Percentiles rank a stretch among this genome's conserved stretches.
These are phyloP conservation scores for Leccinellum luteum DNA, from an alignment of 768 basidiomycete genomes.

Conservation along the genomic window DNA sequence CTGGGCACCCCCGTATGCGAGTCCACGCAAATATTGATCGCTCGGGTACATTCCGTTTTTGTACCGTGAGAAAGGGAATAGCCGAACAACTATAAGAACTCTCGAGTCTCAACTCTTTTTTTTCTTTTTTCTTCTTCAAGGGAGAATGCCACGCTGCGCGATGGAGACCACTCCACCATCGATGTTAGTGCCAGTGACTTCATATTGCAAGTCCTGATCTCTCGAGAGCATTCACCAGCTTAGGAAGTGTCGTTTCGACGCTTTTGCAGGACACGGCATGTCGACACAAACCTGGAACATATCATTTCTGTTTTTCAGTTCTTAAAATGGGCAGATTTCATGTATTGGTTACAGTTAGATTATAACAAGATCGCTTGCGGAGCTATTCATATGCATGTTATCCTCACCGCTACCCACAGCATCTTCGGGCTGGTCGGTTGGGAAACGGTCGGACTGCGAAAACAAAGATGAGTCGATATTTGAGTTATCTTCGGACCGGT, in stretches of 20 bases:
- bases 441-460: no score
- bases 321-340: neutral
- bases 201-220: constrained; percentile 48
- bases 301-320: neutral
- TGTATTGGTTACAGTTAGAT: neutral
- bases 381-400: neutral
- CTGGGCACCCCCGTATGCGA: neutral
- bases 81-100: constrained; percentile 25
- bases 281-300: constrained; percentile 60
- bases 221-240: constrained; percentile 52
- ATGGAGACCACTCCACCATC: constrained; percentile 49
- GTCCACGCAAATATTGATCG: neutral
- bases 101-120: no score
- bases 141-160: constrained; percentile 68
- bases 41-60: neutral
- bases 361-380: neutral
- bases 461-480: no score
- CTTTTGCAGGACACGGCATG: constrained; percentile 55
- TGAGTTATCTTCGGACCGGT: no score
- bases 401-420: neutral
- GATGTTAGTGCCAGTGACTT: constrained; percentile 65
- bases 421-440: no score
- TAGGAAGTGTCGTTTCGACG: constrained; percentile 66
- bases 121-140: constrained; percentile 28
- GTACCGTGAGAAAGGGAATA: constrained; percentile 39